Evolutionary conservation across 805 yeast species (phyloP).

Genomic region (Yarrowia divulgata): DNA sequence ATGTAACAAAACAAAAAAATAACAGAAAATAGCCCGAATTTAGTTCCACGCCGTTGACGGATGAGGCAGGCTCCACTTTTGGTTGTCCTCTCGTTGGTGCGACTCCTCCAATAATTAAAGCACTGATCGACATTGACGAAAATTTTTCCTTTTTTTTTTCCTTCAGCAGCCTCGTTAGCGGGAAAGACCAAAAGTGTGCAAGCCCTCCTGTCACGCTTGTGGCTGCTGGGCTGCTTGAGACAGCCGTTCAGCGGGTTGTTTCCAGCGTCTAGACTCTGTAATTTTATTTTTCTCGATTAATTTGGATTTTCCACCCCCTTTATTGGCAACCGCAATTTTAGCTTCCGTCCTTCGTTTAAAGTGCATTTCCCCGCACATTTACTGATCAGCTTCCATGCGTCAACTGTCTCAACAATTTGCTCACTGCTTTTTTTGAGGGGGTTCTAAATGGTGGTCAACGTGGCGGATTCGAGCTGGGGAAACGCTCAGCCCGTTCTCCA

Average conservation of each 20-base stretch:
- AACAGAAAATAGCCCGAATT: background rate
- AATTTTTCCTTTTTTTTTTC: background rate
- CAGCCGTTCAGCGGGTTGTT: too few relatives aligned
- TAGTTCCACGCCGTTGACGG: background rate
- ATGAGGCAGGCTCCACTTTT: too few relatives aligned
- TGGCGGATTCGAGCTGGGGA: too few relatives aligned
- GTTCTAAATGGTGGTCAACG: too few relatives aligned
- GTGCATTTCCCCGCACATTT: conserved; percentile 30
- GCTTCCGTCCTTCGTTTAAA: conserved; percentile 3
- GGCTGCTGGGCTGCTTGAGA: background rate
- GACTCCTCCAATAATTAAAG: background rate
- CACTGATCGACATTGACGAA: conserved; percentile 25
- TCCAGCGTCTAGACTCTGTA: background rate
- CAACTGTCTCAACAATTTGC: conserved; percentile 25
- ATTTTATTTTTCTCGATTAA: background rate
- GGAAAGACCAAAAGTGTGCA: background rate
- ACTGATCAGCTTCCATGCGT: conserved; percentile 35
- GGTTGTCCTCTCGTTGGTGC: too few relatives aligned
- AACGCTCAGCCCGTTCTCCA: too few relatives aligned
- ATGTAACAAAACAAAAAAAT: too few relatives aligned
- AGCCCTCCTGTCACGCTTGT: background rate
- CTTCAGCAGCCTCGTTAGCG: background rate
- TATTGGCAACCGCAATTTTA: background rate
- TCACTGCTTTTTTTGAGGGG: background rate
- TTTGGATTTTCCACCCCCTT: background rate